A percentile compares a stretch with the other conserved stretches of the same genome.
phyloP scores from a whole-genome alignment of 805 yeast species.

The Kluyveromyces wickerhamii region DNA sequence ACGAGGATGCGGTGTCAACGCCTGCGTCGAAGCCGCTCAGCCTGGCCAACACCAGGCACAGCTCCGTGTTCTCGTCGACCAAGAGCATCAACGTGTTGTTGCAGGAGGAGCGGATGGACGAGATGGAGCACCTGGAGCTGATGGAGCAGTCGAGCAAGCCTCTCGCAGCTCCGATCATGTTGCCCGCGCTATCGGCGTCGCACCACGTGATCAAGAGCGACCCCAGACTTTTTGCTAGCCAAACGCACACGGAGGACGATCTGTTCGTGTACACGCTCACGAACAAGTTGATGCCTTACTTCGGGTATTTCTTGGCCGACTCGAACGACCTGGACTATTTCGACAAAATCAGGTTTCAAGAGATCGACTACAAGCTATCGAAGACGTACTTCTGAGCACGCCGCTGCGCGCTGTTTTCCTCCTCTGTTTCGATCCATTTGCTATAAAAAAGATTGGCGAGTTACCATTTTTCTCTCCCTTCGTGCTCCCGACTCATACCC shows the following conservation, averaged over 20 bases:
- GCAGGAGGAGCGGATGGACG: not conserved
- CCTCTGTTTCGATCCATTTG: no score
- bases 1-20: not conserved
- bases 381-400: slow-evolving; percentile 24
- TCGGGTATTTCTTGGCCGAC: slow-evolving; percentile 16
- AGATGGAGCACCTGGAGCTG: not conserved
- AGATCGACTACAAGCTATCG: slow-evolving; percentile 27
- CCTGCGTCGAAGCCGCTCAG: not conserved
- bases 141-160: not conserved
- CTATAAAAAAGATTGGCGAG: no score
- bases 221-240: not conserved
- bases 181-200: not conserved
- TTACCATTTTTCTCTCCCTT: no score
- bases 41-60: slow-evolving; percentile 2
- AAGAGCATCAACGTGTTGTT: not conserved
- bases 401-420: no score
- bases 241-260: slow-evolving; percentile 1
- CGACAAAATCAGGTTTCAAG: slow-evolving; percentile 29
- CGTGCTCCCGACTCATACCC: no score
- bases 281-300: slow-evolving; percentile 19
- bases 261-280: slow-evolving; percentile 13
- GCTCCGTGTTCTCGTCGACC: slow-evolving; percentile 4
- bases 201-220: no score
- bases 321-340: slow-evolving; percentile 22
- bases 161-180: not conserved